Evolutionary conservation across 768 basidiomycete species (phyloP).

Genomic region (Termitomyces sp.): DNA sequence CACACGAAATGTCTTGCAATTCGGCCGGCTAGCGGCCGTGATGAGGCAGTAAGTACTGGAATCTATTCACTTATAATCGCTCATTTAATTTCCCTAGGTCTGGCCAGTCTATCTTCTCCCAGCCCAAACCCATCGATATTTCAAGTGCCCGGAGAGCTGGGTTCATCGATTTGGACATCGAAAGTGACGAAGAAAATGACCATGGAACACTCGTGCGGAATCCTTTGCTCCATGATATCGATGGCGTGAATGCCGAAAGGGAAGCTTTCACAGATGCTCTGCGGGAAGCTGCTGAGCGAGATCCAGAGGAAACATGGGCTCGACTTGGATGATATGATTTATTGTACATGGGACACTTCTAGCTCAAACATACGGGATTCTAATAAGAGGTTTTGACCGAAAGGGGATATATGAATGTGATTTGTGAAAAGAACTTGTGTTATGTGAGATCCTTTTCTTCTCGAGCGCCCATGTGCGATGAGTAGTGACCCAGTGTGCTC

Average conservation of each 20-base stretch:
- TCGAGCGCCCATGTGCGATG: conserved; percentile 12
- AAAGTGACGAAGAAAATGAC: conserved; percentile 60
- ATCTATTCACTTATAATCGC: neutral
- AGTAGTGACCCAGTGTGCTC: conserved; percentile 2
- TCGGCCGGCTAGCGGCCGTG: conserved; percentile 85
- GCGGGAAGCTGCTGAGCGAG: conserved; percentile 51
- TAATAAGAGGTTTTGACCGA: neutral
- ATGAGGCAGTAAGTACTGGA: conserved; percentile 76
- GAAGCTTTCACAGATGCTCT: conserved; percentile 52
- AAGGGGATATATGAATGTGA: neutral
- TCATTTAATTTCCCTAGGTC: conserved; percentile 41
- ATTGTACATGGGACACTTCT: conserved; percentile 9
- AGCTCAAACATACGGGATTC: neutral
- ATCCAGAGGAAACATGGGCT: conserved; percentile 70
- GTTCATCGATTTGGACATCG: conserved; percentile 69
- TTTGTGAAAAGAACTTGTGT: conserved; percentile 4
- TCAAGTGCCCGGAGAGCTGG: conserved; percentile 63
- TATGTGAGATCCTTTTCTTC: conserved; percentile 10
- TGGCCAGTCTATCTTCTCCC: conserved; percentile 83
- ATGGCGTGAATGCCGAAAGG: conserved; percentile 17
- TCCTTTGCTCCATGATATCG: conserved; percentile 56
- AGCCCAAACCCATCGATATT: conserved; percentile 83
- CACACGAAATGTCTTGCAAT: conserved; percentile 89
- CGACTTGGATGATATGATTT: conserved; percentile 39
- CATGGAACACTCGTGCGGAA: conserved; percentile 53